Base-by-base conservation (phyloP, 139 green algal genomes). In the Ostreobium quekettii region DNA sequence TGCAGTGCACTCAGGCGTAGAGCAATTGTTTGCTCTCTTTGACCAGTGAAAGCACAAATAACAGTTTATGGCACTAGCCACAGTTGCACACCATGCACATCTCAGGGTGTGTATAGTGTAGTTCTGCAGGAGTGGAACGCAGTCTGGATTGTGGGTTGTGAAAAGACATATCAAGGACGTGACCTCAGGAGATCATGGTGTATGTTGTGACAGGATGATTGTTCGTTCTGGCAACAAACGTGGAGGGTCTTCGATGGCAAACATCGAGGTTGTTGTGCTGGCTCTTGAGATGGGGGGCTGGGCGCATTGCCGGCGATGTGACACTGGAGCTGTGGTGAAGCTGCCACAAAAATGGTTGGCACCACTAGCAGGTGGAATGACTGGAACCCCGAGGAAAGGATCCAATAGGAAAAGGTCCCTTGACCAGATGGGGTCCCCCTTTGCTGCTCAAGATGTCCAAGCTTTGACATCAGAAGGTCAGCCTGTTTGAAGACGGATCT, bases 191-290 rank as follows among this genome's bases (percentile, higher is more conserved):
- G n/a, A n/a, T n/a, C n/a, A n/a, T n/a, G n/a, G n/a, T n/a, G n/a
- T n/a, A n/a, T n/a, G n/a, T n/a, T n/a, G n/a, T n/a, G n/a, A n/a
- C 42, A 53, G 42, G 42, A 53, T 53, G 42, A 19, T 53, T 53
- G 42, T 53, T 53, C 11, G 19, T 26, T 53, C 42, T 53, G 42
- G 42, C 15, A 11, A 53, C 42, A 53, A 53, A 19, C 42, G 42
- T 11, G 19, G 15, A 11, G 15, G 15, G 15, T 53, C 42, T 19
- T 11, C 11, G 42, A 11, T 53, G 42, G 19, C 19, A 11, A 19
- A 19, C 42, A 19, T 53, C 15, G 42, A 53, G 19, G 42, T 53
- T 11, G 19, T 19, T 11, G 42, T 53, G 15, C 19, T 53, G 42
- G 11, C 42, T 53, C 42, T 26, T 26, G 42, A 53, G 19, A 53